Percentiles rank a stretch among this genome's conserved stretches.
Conservation (phyloP, 164 flowering plant genomes). For the Sedum album region DNA sequence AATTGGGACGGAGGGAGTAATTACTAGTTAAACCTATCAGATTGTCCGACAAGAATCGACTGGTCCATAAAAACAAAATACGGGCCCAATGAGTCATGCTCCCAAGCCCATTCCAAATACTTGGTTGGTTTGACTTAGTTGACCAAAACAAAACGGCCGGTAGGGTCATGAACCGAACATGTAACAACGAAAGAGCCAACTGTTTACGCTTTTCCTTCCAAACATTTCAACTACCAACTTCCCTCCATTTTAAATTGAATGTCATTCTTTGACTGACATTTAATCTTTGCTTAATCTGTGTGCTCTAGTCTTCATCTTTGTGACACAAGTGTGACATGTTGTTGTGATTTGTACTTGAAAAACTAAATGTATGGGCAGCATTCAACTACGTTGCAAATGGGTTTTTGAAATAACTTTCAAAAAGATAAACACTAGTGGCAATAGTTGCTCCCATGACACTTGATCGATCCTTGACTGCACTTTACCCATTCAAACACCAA, state of each 20-base stretch:
- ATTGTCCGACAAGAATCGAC: too few species aligned
- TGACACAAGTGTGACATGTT: not conserved
- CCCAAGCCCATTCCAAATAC: not conserved
- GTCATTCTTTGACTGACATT: conserved; percentile 2
- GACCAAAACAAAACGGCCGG: not conserved
- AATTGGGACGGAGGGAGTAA: too few species aligned
- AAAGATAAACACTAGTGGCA: conserved; percentile 3
- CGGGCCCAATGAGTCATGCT: too few species aligned
- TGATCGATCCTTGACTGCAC: not conserved
- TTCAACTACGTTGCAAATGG: not conserved
- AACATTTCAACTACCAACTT: conserved; percentile 3
- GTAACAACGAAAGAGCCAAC: not conserved
- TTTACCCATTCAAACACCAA: not conserved
- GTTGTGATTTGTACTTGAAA: not conserved
- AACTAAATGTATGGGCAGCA: conserved; percentile 4
- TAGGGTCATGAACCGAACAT: not conserved
- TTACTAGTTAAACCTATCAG: too few species aligned
- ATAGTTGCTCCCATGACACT: conserved; percentile 1
- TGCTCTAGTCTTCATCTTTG: not conserved
- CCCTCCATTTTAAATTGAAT: not conserved
- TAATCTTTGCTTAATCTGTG: not conserved
- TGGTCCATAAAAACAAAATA: too few species aligned
- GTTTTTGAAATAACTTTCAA: not conserved
- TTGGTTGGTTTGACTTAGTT: not conserved
- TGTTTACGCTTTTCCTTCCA: not conserved